Percentiles rank a stretch among this genome's conserved stretches.
Conservation (phyloP, 768 basidiomycete genomes). For the Pulveroboletus sp. region DNA sequence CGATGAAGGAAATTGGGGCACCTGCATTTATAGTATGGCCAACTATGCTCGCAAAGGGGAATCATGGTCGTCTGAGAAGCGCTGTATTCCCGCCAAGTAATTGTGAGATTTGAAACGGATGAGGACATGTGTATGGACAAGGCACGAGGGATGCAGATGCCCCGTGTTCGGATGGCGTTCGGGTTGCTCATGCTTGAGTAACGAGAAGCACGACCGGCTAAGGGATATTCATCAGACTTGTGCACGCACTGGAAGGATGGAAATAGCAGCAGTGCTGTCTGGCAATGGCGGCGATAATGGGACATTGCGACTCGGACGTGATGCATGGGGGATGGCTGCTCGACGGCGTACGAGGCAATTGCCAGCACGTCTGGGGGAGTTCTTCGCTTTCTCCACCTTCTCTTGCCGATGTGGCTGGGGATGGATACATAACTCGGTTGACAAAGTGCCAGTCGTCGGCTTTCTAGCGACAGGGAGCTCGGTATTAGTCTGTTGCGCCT, state of each 20-base stretch:
- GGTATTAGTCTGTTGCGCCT: no score
- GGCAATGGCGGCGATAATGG: neutral
- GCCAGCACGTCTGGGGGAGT: neutral
- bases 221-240: no score
- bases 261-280: neutral
- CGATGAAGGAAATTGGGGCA: neutral
- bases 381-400: no score
- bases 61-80: slow-evolving; percentile 4
- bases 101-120: neutral
- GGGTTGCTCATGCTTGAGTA: no score
- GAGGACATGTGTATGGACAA: slow-evolving; percentile 1
- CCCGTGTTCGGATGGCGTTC: no score
- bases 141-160: no score
- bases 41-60: neutral
- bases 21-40: slow-evolving; percentile 16
- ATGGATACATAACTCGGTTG: no score
- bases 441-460: no score
- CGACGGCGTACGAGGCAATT: neutral
- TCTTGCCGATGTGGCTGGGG: no score
- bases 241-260: neutral
- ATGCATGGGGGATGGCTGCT: neutral
- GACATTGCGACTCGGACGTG: neutral
- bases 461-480: no score
- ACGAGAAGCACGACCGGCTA: no score
- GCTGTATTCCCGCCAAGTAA: slow-evolving; percentile 5